phyloP scores from a whole-genome alignment of 352 stramenopile species.

The Pythium scleroteichum region DNA sequence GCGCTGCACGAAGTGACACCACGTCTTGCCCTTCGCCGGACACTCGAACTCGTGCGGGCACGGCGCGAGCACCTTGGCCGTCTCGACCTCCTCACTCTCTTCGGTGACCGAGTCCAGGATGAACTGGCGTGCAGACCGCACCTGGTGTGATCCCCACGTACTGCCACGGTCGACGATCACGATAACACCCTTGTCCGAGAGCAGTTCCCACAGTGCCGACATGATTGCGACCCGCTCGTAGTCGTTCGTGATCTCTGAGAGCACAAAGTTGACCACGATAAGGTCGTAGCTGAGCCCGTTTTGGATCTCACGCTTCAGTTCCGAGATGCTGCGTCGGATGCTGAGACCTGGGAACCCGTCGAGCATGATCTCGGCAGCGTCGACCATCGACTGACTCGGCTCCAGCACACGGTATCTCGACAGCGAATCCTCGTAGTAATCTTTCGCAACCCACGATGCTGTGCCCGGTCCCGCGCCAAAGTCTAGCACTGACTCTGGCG shows the following conservation, averaged over 20 bases:
- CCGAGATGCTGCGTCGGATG: conserved; percentile 63
- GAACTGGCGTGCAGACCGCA: conserved; percentile 85
- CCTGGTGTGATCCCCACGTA: conserved; percentile 79
- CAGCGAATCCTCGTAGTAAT: conserved; percentile 65
- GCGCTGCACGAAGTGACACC: conserved; percentile 88
- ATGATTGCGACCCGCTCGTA: conserved; percentile 77
- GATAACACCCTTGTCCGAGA: conserved; percentile 71
- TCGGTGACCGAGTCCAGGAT: conserved; percentile 71
- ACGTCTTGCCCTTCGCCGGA: conserved; percentile 64
- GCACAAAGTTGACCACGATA: conserved; percentile 70
- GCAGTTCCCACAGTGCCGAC: conserved; percentile 77
- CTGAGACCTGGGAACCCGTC: conserved; percentile 77
- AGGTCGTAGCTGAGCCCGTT: conserved; percentile 76
- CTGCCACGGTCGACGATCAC: conserved; percentile 82
- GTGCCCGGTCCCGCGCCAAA: conserved; percentile 78
- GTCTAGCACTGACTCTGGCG: conserved; percentile 69
- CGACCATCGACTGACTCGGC: conserved; percentile 85
- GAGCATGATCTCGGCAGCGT: conserved; percentile 69
- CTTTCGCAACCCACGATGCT: conserved; percentile 73
- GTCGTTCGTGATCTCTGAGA: conserved; percentile 84
- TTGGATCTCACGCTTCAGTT: conserved; percentile 79
- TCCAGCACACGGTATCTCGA: conserved; percentile 75
- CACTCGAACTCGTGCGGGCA: conserved; percentile 81
- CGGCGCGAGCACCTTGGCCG: conserved; percentile 61
- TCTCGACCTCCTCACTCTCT: conserved; percentile 23